Percentiles rank a stretch among this genome's conserved stretches.
Evolutionary conservation across 139 green algal species (phyloP).

Genomic region (Chlorella sp.): DNA sequence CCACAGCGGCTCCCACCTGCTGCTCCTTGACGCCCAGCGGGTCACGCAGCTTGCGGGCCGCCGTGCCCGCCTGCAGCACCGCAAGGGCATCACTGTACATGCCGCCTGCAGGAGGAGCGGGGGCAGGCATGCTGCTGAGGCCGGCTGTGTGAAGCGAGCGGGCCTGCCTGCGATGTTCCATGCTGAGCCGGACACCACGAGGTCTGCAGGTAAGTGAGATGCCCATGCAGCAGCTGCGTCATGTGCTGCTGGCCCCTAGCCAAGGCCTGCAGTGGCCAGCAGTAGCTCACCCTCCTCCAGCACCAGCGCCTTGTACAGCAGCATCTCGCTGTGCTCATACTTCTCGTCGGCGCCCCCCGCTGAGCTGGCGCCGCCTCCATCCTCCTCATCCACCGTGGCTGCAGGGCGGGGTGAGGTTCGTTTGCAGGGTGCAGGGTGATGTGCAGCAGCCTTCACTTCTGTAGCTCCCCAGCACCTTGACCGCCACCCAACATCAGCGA

Average conservation of each 20-base stretch:
- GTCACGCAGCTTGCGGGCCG: slow-evolving; percentile 83
- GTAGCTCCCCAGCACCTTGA: too few relatives aligned
- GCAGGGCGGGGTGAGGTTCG: background rate
- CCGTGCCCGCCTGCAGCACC: slow-evolving; percentile 54
- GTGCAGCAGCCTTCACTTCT: too few relatives aligned
- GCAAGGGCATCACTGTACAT: slow-evolving; percentile 56
- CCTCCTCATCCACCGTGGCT: slow-evolving; percentile 40
- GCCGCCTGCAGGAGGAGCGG: slow-evolving; percentile 46
- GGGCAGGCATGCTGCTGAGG: background rate
- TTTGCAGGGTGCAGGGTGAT: too few relatives aligned
- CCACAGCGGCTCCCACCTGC: slow-evolving; percentile 7
- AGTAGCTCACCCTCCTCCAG: slow-evolving; percentile 79
- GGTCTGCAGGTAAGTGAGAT: too few relatives aligned
- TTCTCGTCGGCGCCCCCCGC: slow-evolving; percentile 64
- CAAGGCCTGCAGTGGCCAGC: too few relatives aligned
- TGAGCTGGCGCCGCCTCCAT: background rate
- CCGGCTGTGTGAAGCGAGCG: too few relatives aligned
- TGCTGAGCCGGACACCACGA: too few relatives aligned
- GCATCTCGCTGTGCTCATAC: slow-evolving; percentile 97
- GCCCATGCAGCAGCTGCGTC: too few relatives aligned
- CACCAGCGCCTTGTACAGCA: slow-evolving; percentile 93
- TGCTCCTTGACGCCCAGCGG: slow-evolving; percentile 71
- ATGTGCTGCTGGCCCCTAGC: too few relatives aligned
- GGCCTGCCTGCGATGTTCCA: too few relatives aligned
- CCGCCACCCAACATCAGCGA: too few relatives aligned